Base-by-base conservation (phyloP, 2,329 filamentous ascomycete species). In the Diplocarpon mali region DNA sequence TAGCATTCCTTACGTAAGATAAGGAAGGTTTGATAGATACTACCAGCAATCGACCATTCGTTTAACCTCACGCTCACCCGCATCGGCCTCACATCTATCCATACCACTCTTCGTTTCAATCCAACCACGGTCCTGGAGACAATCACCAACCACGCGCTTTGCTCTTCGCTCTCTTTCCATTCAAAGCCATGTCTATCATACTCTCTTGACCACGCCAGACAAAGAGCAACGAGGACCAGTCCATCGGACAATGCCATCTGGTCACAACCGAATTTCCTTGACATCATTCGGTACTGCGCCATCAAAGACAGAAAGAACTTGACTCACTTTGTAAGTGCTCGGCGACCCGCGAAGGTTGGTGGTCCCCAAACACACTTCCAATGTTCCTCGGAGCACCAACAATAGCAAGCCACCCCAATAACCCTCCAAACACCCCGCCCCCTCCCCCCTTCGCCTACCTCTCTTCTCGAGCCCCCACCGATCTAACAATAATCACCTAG, bases 201-300 rank as follows among this genome's bases (percentile, higher is more conserved):
- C 29, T 35, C 35, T 39, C 42, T 46, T 41, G 37, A 40, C 40
- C 20, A 3, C 20, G 20, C 16, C 16, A 30, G 27, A 43, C 32
- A 30, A 36, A 42, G 6, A 15, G 14, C 17, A 15, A 35, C n/a
- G n/a, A 24, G 17, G 20, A 41, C 5, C 48, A 47, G 29, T 20
- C 43, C 51, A 36, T 49, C 42, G 46, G 32, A 57, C 47, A 48
- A 57, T 57, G 54, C 44, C 16, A 43, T 45, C 51, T 3, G 43
- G 45, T 42, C 20, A 44, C 35, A 48, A 42, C 20, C 20, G 7
- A 24, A 24, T 24, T 7, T 24, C 20, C 7, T 24, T 24, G n/a
- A n/a, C n/a, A 24, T 24, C 20, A 24, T 7, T 24, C 20, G 20
- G 20, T 24, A 24, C 20, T 7, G 20, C 20, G 20, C 20, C 20